Conservation (phyloP, 2,329 filamentous ascomycete genomes). For the Ambrosiella beaveri region DNA sequence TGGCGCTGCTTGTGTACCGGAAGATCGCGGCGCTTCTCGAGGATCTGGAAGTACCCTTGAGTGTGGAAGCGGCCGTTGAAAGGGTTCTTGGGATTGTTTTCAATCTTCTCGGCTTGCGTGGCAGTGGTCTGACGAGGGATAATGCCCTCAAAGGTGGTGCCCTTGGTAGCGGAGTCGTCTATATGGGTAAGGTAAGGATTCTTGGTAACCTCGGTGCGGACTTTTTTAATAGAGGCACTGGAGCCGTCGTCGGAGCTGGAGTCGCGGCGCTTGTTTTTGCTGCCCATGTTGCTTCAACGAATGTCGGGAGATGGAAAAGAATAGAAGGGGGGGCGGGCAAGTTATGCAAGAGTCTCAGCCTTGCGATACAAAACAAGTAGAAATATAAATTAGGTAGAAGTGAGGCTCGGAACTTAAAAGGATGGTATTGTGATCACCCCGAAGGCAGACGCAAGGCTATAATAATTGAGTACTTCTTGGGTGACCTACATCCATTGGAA, state of each 20-base stretch:
- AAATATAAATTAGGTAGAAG: neutral
- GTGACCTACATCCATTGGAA: neutral
- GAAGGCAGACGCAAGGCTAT: conserved; percentile 10
- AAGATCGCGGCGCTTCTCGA: conserved; percentile 66
- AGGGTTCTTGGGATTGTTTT: conserved; percentile 68
- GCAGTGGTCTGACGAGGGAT: conserved; percentile 63
- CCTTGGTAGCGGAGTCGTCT: conserved; percentile 37
- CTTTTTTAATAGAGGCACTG: conserved; percentile 29
- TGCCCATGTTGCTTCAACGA: conserved; percentile 22
- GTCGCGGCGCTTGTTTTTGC: conserved; percentile 27
- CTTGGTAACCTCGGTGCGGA: conserved; percentile 37
- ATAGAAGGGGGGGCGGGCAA: neutral
- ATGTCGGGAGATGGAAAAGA: neutral
- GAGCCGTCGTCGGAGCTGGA: conserved; percentile 20
- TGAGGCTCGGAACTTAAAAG: neutral
- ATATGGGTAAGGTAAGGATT: conserved; percentile 76
- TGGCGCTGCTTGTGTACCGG: conserved; percentile 85
- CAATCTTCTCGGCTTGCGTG: conserved; percentile 51
- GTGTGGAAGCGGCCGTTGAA: conserved; percentile 69
- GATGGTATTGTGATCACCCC: neutral
- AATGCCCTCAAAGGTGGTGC: conserved; percentile 12
- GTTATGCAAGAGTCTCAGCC: neutral
- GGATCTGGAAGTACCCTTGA: conserved; percentile 73
- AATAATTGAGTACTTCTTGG: neutral
- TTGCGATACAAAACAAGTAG: neutral